Evolutionary conservation across 1,284 basidiomycete species (phyloP).

Genomic region (Marasmius fiardii): DNA sequence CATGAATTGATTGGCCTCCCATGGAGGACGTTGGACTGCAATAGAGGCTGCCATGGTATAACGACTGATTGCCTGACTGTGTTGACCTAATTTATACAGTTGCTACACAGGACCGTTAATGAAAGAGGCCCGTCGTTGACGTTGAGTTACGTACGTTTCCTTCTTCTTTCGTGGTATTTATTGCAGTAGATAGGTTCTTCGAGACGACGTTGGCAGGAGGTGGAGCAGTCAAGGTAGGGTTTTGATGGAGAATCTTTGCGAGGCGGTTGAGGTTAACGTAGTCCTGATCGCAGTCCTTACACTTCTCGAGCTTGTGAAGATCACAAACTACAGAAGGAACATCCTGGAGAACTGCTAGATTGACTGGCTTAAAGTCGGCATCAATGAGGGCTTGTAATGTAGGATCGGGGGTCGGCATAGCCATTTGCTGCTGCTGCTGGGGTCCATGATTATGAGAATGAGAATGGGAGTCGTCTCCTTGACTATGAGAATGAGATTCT

Average conservation of each 20-base stretch:
- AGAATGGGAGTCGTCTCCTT: slow-evolving; percentile 22
- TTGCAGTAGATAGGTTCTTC: slow-evolving; percentile 69
- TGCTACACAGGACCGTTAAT: slow-evolving; percentile 38
- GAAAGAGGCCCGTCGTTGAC: slow-evolving; percentile 6
- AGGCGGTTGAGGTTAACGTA: slow-evolving; percentile 71
- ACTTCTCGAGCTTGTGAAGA: slow-evolving; percentile 66
- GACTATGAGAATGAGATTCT: slow-evolving; percentile 30
- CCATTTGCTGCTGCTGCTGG: slow-evolving; percentile 36
- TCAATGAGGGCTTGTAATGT: slow-evolving; percentile 72
- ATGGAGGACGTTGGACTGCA: slow-evolving; percentile 83
- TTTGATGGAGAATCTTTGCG: slow-evolving; percentile 63
- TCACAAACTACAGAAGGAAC: slow-evolving; percentile 54
- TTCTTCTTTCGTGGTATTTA: slow-evolving; percentile 82
- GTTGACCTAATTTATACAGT: slow-evolving; percentile 75
- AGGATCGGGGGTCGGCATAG: slow-evolving; percentile 58
- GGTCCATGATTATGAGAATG: slow-evolving; percentile 27
- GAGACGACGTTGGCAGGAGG: slow-evolving; percentile 78
- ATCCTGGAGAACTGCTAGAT: slow-evolving; percentile 50
- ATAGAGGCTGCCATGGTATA: slow-evolving; percentile 86
- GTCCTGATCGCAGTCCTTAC: slow-evolving; percentile 68
- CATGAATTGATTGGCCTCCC: slow-evolving; percentile 82
- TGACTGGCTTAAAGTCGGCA: slow-evolving; percentile 60
- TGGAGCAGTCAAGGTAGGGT: slow-evolving; percentile 75
- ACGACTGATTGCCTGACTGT: slow-evolving; percentile 73
- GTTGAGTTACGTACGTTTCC: slow-evolving; percentile 65